phyloP scores from a whole-genome alignment of 768 basidiomycete genomes.

The Panellus pusillus region DNA sequence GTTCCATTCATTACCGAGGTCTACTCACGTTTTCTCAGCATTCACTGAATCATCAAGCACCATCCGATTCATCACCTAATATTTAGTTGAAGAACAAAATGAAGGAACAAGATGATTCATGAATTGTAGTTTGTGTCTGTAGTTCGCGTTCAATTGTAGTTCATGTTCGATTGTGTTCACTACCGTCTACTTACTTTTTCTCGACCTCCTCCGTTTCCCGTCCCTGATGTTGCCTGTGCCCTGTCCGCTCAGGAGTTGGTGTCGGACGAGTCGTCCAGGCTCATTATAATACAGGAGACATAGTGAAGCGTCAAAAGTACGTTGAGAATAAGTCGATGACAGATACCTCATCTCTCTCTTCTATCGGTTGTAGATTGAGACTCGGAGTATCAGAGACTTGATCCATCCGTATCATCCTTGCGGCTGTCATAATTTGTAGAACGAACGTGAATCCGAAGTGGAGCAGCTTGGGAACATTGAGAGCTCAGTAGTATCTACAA shows the following conservation, averaged over 20 bases:
- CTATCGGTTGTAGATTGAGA: constrained; percentile 84
- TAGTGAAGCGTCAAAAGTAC: constrained; percentile 86
- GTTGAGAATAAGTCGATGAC: constrained; percentile 69
- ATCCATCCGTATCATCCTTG: constrained; percentile 82
- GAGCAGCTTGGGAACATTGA: constrained; percentile 91
- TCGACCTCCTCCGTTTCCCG: constrained; percentile 51
- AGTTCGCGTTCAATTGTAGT: too few relatives aligned
- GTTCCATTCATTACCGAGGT: too few relatives aligned
- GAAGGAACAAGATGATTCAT: too few relatives aligned
- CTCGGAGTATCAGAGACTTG: constrained; percentile 59
- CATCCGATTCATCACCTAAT: too few relatives aligned
- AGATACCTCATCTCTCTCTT: constrained; percentile 69
- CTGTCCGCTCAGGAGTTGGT: constrained; percentile 85
- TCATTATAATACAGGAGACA: constrained; percentile 76
- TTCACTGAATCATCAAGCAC: too few relatives aligned
- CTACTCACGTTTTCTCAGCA: too few relatives aligned
- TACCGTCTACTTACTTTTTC: too few relatives aligned
- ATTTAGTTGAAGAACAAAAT: too few relatives aligned
- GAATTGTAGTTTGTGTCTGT: too few relatives aligned
- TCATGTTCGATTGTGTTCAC: too few relatives aligned
- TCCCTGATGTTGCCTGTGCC: constrained; percentile 59
- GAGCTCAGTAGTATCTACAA: constrained; percentile 78
- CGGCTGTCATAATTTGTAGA: constrained; percentile 83
- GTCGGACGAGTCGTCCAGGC: constrained; percentile 75
- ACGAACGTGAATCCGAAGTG: constrained; percentile 89